These are phyloP conservation scores for Sambucus nigra DNA, from an alignment of 129 eudicot species.

Conservation along the genomic window DNA sequence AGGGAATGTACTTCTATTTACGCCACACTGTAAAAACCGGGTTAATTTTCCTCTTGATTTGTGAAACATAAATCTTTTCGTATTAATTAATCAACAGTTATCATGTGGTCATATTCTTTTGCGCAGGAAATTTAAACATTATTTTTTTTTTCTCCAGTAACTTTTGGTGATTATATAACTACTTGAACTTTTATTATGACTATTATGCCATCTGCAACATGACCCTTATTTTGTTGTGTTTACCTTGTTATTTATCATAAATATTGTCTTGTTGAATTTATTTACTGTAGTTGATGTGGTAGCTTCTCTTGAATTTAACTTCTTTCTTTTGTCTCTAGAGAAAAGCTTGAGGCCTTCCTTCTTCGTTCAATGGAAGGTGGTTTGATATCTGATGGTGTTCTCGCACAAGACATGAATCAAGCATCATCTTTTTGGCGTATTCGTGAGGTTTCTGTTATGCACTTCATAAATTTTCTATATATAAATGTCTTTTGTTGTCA, in stretches of 20 bases:
- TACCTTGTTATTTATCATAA: background rate
- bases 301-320: background rate
- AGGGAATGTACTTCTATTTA: no score
- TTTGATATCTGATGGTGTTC: constrained; percentile 70
- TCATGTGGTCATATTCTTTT: no score
- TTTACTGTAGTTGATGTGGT: background rate
- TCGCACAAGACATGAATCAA: constrained; percentile 91
- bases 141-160: no score
- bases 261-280: background rate
- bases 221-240: background rate
- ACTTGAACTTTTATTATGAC: no score
- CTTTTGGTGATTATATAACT: no score
- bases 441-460: constrained; percentile 61
- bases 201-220: no score
- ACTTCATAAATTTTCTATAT: background rate
- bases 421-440: constrained; percentile 90
- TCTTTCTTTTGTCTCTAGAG: constrained; percentile 35
- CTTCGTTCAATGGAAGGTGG: constrained; percentile 73
- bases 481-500: background rate
- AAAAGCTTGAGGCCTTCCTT: constrained; percentile 89
- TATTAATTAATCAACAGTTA: no score
- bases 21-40: no score
- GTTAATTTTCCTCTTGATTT: no score
- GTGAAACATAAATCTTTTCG: no score
- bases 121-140: no score